phyloP scores from a whole-genome alignment of 2,329 filamentous ascomycete species.

The Fusarium sp. region DNA sequence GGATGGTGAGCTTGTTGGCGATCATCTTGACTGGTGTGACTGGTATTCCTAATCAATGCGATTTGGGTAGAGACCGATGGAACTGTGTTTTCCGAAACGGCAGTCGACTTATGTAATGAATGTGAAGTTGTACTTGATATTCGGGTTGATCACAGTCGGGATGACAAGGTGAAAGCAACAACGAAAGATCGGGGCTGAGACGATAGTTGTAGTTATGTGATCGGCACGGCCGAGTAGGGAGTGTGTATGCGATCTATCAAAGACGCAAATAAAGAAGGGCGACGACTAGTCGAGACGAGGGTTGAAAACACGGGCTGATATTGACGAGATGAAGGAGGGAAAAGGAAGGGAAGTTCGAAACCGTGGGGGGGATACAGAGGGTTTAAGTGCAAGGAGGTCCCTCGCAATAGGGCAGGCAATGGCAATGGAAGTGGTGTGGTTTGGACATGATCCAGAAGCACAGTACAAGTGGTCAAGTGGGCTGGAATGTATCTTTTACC shows the following conservation, averaged over 20 bases:
- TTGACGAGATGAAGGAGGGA: conserved; percentile 39
- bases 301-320: conserved; percentile 32
- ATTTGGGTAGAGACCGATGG: neutral
- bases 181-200: conserved; percentile 29
- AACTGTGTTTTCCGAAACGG: conserved; percentile 4
- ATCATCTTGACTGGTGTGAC: conserved; percentile 50
- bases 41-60: neutral
- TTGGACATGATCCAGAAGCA: neutral
- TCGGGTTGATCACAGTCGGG: conserved; percentile 33
- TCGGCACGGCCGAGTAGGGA: conserved; percentile 50
- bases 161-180: conserved; percentile 23
- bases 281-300: conserved; percentile 39
- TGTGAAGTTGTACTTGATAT: conserved; percentile 20
- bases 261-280: conserved; percentile 54
- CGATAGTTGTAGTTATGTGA: conserved; percentile 31
- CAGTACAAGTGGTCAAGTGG: conserved; percentile 7
- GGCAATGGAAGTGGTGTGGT: conserved; percentile 6
- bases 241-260: conserved; percentile 58
- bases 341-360: conserved; percentile 25
- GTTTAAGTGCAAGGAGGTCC: conserved; percentile 36
- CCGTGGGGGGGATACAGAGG: conserved; percentile 24
- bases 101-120: conserved; percentile 23
- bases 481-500: conserved; percentile 7
- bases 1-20: conserved; percentile 52
- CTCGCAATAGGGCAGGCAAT: conserved; percentile 10